Evolutionary conservation across 2,329 filamentous ascomycete species (phyloP), one percentile per base, ranked within the genome.

Genomic region (Hirsutella rhossiliensis): DNA sequence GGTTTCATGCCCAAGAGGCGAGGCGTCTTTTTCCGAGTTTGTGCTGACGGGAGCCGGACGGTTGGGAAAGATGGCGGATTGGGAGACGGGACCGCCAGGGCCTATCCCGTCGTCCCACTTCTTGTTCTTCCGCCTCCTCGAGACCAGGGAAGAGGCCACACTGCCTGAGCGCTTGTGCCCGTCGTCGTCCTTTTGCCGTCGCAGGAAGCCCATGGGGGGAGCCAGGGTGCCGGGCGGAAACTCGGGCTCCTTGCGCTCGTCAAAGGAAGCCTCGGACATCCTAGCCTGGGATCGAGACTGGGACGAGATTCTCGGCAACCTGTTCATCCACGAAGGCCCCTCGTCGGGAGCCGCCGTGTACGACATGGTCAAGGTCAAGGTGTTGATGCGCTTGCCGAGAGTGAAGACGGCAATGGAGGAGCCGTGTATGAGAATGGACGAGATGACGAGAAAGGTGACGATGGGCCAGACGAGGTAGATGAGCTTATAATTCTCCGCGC

Each of bases 361-460:
- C 0, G 92, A 96, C 77, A 98, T 86, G 44, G 92, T 96, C 48
- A 98, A 73, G 1, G 87, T 89, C 52, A 98, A 67, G 0, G 92
- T 97, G 66, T 97, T 97, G 75, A 98, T 98, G 48, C 86, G 89
- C 64, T 97, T 98, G 55, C 92, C 92, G 2, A 98, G 77, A 0
- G 92, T 97, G 56, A 98, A 98, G 9, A 98, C 92, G 5, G 92
- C 92, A 54, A 98, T 84, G 0, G 92, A 97, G n/a, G 92, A 97
- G 19, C 92, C 92, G 56, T 98, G 92, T 1, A 98, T 87, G 32
- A 97, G 66, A 55, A 98, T 98, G 12, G 92, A 98, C 4, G 85
- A 76, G 43, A 98, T 86, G 48, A 98, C 90, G 56, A 98, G 69
- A 63, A 98, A 98, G 1, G 87, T 87, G 0, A 86, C 87, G 46